Percentiles rank a stretch among this genome's conserved stretches.
phyloP scores from a whole-genome alignment of 1,284 basidiomycete genomes.

The Irpex sp. region DNA sequence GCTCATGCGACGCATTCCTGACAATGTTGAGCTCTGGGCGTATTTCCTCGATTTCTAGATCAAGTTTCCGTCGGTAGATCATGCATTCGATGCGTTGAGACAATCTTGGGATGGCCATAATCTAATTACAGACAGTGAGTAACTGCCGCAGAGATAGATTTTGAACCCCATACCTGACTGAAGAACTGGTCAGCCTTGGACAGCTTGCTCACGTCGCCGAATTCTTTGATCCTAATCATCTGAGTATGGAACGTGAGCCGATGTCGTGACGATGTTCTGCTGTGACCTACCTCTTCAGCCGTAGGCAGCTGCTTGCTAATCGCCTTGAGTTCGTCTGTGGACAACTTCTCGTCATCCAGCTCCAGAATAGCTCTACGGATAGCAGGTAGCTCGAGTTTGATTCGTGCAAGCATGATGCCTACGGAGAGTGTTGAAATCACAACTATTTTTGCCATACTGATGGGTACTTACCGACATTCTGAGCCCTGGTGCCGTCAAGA shows the following conservation, averaged over 20 bases:
- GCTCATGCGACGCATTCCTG: slow-evolving; percentile 67
- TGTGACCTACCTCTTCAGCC: slow-evolving; percentile 57
- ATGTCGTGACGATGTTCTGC: background rate
- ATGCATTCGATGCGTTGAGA: slow-evolving; percentile 72
- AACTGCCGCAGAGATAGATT: background rate
- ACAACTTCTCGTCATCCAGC: slow-evolving; percentile 59
- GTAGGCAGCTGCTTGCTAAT: slow-evolving; percentile 74
- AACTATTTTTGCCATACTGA: background rate
- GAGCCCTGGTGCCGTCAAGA: slow-evolving; percentile 77
- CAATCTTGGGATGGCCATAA: slow-evolving; percentile 75
- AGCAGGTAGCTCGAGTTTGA: slow-evolving; percentile 58
- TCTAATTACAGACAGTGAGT: slow-evolving; percentile 35
- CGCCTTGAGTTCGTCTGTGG: slow-evolving; percentile 67
- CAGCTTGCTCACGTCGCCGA: slow-evolving; percentile 63
- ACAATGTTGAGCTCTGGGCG: slow-evolving; percentile 77
- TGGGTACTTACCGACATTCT: slow-evolving; percentile 63
- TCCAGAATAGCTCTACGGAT: slow-evolving; percentile 67
- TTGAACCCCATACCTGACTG: slow-evolving; percentile 45
- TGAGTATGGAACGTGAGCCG: slow-evolving; percentile 20
- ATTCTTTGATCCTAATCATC: slow-evolving; percentile 61
- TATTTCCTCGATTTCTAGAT: slow-evolving; percentile 79
- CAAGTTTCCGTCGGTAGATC: slow-evolving; percentile 77
- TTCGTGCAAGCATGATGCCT: slow-evolving; percentile 79
- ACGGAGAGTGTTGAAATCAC: slow-evolving; percentile 1
- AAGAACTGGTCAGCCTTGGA: slow-evolving; percentile 86